Conservation (phyloP, 371 early-diverging fungal species). For the Basidiobolus meristosporus region DNA sequence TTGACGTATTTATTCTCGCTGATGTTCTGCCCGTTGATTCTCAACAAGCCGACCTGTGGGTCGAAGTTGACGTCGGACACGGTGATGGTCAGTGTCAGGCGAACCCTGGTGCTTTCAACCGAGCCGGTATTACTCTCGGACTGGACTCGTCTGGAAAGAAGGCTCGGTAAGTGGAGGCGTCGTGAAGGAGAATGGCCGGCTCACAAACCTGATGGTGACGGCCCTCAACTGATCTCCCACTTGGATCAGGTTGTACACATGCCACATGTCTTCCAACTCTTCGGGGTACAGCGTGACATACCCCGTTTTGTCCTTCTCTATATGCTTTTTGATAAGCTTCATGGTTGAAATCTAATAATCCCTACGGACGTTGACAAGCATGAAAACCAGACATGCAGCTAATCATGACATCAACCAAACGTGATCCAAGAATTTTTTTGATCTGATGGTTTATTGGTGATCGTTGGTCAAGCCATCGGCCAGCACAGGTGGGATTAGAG, state of each 20-base stretch:
- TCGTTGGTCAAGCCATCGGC: too few species aligned
- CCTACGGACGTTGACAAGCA: too few species aligned
- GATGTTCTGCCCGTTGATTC: slow-evolving; percentile 76
- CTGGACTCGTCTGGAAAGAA: slow-evolving; percentile 51
- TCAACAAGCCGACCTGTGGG: slow-evolving; percentile 58
- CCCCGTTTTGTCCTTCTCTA: slow-evolving; percentile 43
- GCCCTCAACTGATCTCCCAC: slow-evolving; percentile 74
- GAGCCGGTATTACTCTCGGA: slow-evolving; percentile 73
- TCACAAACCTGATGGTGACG: slow-evolving; percentile 24
- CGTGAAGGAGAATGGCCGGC: background rate
- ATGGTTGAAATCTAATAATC: slow-evolving; percentile 4
- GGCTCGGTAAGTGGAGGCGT: background rate
- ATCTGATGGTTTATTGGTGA: too few species aligned
- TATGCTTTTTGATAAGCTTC: slow-evolving; percentile 29
- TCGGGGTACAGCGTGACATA: slow-evolving; percentile 56
- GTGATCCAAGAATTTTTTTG: too few species aligned
- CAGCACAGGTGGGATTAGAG: too few species aligned
- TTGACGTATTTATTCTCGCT: slow-evolving; percentile 80
- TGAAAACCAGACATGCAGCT: too few species aligned
- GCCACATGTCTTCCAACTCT: slow-evolving; percentile 96
- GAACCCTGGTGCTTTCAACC: slow-evolving; percentile 64
- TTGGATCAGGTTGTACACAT: slow-evolving; percentile 81
- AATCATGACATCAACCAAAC: too few species aligned
- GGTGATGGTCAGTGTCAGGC: slow-evolving; percentile 59
- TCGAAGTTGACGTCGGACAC: slow-evolving; percentile 85